Base-by-base conservation (phyloP, 2,329 filamentous ascomycete genomes). In the Pseudopithomyces chartarum region DNA sequence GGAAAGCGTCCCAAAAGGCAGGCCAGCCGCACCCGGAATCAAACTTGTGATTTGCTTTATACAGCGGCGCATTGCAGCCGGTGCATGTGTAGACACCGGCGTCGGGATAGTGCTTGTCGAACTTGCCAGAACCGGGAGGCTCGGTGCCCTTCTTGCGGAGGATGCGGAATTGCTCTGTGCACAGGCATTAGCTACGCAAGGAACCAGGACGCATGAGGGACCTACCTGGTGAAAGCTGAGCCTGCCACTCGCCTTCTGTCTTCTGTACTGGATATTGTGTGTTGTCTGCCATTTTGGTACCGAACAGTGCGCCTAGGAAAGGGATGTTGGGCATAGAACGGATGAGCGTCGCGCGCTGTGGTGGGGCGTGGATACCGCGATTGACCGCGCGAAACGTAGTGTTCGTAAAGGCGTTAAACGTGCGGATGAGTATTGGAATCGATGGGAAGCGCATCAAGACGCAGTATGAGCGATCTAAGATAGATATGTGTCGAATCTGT, bases 21-120 rank as follows among this genome's bases (percentile, higher is more conserved):
- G 95, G 95, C 95, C 95, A 99, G 59, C 95, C 95, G 78, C 95
- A 99, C 40, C 92, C 92, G 17, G 91, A 96, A 77, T 91, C 91
- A 84, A 99, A 99, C 78, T 99, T 99, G 79, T 97, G 93, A 61
- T 84, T 84, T 26, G 95, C 93, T 76, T 88, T 94, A 85, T 99
- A 99, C 17, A 99, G 86, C 5, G 95, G 93, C 7, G 92, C 85
- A 26, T 88, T 77, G 82, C 95, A 99, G 51, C 86, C 95, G 17
- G 90, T 91, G 78, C 95, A 99, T 44, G 84, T 87, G 80, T 98
- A 99, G 53, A 92, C 85, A 55, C 95, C 96, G 5, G 84, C 73
- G 0, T 83, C 77, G 1, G 92, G 87, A 73, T 88, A 85, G 81
- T 97, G 92, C 76, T 94, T 92, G 81, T 99, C 89, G 75, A 90